phyloP scores from a whole-genome alignment of 768 basidiomycete genomes.

The Leucosporidium scottii region DNA sequence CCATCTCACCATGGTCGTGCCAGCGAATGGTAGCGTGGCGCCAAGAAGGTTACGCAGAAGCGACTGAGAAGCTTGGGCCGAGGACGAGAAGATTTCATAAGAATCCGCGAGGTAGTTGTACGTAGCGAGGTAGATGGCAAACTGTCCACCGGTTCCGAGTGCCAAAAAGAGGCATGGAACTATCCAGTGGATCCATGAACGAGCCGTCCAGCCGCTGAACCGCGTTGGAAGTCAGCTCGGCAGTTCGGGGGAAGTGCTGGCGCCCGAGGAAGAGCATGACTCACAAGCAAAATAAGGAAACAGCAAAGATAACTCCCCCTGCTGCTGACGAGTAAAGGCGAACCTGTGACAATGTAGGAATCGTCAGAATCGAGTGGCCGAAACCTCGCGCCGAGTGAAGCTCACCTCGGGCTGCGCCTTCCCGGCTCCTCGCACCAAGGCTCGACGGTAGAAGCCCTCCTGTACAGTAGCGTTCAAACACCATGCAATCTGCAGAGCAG shows the following conservation, averaged over 20 bases:
- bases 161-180: conserved; percentile 28
- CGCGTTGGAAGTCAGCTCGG: too few species aligned
- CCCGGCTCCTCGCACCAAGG: conserved; percentile 24
- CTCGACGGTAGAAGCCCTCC: conserved; percentile 21
- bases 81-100: conserved; percentile 5
- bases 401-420: conserved; percentile 31
- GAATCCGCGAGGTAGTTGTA: conserved; percentile 29
- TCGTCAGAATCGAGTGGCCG: too few species aligned
- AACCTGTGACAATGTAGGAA: too few species aligned
- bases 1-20: too few species aligned
- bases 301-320: conserved; percentile 10
- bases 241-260: too few species aligned
- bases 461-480: conserved; percentile 10
- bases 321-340: conserved; percentile 27
- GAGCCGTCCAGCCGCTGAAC: conserved; percentile 18
- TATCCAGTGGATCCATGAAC: conserved; percentile 33
- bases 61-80: not conserved
- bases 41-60: conserved; percentile 15
- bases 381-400: too few species aligned
- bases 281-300: too few species aligned
- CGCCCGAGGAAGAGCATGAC: too few species aligned
- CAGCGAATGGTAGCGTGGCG: too few species aligned
- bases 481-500: not conserved
- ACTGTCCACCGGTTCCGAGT: conserved; percentile 9
- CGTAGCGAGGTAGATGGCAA: not conserved